Evolutionary conservation across 345 rosid species (phyloP).

Genomic region (Cardamine chenopodiifolia): DNA sequence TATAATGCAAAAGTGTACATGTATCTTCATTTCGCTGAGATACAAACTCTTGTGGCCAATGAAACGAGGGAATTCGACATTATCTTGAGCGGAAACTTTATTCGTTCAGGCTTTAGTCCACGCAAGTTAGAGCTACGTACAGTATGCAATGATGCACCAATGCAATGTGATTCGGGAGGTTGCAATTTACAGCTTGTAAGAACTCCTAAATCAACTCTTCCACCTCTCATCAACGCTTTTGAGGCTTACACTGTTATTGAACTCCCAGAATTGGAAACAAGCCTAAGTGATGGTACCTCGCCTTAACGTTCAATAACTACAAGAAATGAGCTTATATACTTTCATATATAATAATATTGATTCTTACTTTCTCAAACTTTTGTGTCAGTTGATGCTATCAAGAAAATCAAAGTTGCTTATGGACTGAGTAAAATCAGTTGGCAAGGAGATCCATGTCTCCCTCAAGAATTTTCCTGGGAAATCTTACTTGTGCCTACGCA

Average conservation of each 20-base stretch:
- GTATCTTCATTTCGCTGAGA: background rate
- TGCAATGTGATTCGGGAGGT: conserved; percentile 22
- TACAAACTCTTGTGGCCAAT: background rate
- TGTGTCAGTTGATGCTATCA: conserved; percentile 43
- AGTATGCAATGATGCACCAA: background rate
- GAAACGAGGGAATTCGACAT: background rate
- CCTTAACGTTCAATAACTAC: background rate
- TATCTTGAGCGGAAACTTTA: background rate
- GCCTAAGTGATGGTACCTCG: conserved; percentile 30
- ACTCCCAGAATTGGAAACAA: conserved; percentile 22
- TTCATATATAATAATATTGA: background rate
- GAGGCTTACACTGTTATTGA: conserved; percentile 34
- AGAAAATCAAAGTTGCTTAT: conserved; percentile 47
- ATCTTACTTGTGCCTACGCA: conserved; percentile 40
- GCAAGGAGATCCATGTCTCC: conserved; percentile 63
- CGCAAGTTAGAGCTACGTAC: conserved; percentile 11
- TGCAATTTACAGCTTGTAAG: conserved; percentile 17
- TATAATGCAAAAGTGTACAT: background rate
- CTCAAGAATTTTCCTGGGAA: conserved; percentile 43
- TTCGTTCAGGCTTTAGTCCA: background rate
- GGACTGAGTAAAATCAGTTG: conserved; percentile 38
- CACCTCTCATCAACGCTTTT: conserved; percentile 36
- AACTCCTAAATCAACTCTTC: conserved; percentile 31
- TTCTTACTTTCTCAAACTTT: background rate
- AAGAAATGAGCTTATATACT: background rate